Evolutionary conservation across 176 grass and related monocot species (phyloP), one percentile per base, ranked within the genome.

Genomic region (Oryza longistaminata): DNA sequence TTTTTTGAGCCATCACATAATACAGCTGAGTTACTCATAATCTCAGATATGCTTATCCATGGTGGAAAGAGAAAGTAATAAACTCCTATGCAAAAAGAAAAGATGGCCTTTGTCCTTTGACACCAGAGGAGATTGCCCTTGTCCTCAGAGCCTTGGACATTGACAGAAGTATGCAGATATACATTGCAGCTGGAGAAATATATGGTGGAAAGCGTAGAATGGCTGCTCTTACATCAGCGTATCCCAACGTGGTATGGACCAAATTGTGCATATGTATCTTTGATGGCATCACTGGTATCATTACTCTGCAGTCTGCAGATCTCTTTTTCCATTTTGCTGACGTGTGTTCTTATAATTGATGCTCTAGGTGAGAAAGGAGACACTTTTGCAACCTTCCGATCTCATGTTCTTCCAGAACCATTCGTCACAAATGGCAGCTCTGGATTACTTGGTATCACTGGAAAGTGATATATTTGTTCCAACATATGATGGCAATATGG

Each of bases 1-100:
- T 27, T 60, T 27, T 27, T n/a, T n/a, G 9, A 46, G 48, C 7
- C 43, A 0, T 79, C 3, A 0, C 46, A 52, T 83, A 75, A 65
- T 87, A 87, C 27, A 68, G 3, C n/a, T 66, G 17, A 40, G 11
- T 50, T 84, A 75, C 40, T 34, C 16, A 16, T 76, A 61, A 15
- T 69, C 34, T 42, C 53, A 95, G 93, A 81, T 92, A 95, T 88
- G 90, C 88, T 42, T 95, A 92, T 81, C 93, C 90, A 21, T 95
- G 93, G 93, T 95, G 93, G 93, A 95, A 92, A 87, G 90, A 95
- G 75, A 95, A 95, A 77, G 75, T 86, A 14, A 95, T 95, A 9
- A 45, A 95, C 84, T 92, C 93, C 16, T 80, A 92, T 16, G 44
- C 69, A 15, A 95, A 90, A 86, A 90, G 90, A 68, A 92, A 84